Evolutionary conservation across 257 asterid species (phyloP), one percentile per base, ranked within the genome.

Genomic region (Apocynum venetum): DNA sequence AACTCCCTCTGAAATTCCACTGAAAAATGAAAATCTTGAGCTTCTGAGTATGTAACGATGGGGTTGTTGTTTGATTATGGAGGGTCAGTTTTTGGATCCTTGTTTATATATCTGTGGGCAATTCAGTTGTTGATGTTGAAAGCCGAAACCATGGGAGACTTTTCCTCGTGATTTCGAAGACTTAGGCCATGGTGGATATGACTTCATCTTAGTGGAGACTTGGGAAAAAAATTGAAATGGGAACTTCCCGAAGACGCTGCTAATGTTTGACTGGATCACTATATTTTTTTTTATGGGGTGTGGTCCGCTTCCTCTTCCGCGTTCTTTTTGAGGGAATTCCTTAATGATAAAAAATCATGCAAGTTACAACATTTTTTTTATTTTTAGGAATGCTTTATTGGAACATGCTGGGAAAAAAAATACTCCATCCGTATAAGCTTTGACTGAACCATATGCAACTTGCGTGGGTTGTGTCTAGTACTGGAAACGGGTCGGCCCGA

Each of bases 191-290:
- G 15, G 20, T 63, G 19, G 59, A 41, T 43, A 60, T 60, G 78
- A 75, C 44, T 75, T 47, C 57, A 38, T 6, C 20, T 36, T 5
- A 4, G 12, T 12, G 12, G 17, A 36, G 47, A 41, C 25, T 20
- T 43, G 20, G 72, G 47, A 64, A 64, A 76, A 66, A 49, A 4
- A 40, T 7, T 9, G 15, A 15, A 14, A 2, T 55, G n/a, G 74
- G 80, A 66, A 40, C 67, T 66, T 76, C 56, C 66, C 10, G 10
- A 9, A 41, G 69, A 52, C 80, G 75, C 75, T 44, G 75, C 43
- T 14, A 40, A 67, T 43, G 52, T 68, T 67, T 43, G 73, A 68
- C 73, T 19, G 15, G 0, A 19, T 68, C 73, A 19, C 53, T 19
- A 67, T 14, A 0, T 14, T 63, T 36, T 14, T 51, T 51, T 51